Evolutionary conservation across 768 basidiomycete species (phyloP), one percentile per base, ranked within the genome.

Genomic region (Tephrocybe sp.): DNA sequence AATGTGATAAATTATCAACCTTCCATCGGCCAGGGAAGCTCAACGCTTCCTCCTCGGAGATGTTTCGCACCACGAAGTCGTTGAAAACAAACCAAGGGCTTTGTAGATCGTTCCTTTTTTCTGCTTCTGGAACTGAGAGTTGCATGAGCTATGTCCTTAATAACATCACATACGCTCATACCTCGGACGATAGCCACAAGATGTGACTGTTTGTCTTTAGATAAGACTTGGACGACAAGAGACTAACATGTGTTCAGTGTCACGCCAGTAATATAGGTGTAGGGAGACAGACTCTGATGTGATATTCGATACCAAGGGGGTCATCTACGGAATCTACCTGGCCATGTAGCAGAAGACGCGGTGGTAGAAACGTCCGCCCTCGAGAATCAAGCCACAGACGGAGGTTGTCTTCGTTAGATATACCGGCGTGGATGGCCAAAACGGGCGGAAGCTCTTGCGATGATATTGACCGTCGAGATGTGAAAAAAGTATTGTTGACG

Each of bases 51-150:
- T 85, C 79, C 67, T 96, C 90, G 2, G 87, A 73, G 25, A 98
- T 83, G 50, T 90, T 90, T 42, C 77, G 76, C 11, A 99, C 97
- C 1, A 85, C 77, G 62, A 99, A 99, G 63, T 99, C 97, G 62
- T 99, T 99, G 83, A 98, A 98, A 48, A 98, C 68, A 61, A 88
- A 88, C 97, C 97, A 99, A 1, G 84, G 81, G 48, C 82, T 84
- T 17, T 57, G 58, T 14, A 62, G 49, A 46, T 73, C 68, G 1
- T 63, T 50, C 10, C 72, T 62, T 7, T 62, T 66, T 61, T 86
- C 84, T 1, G 80, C 80, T 50, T 86, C 84, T 0, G 90, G 90
- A 33, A 94, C 90, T 36, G 45, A 23, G 23, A 38, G 45, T 28
- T 44, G 38, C 34, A 28, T 32, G 14, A 30, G 4, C 34, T 17